Evolutionary conservation across 305 asterid genomes (phyloP).

Genomic region (Fraxinus angustifolia): DNA sequence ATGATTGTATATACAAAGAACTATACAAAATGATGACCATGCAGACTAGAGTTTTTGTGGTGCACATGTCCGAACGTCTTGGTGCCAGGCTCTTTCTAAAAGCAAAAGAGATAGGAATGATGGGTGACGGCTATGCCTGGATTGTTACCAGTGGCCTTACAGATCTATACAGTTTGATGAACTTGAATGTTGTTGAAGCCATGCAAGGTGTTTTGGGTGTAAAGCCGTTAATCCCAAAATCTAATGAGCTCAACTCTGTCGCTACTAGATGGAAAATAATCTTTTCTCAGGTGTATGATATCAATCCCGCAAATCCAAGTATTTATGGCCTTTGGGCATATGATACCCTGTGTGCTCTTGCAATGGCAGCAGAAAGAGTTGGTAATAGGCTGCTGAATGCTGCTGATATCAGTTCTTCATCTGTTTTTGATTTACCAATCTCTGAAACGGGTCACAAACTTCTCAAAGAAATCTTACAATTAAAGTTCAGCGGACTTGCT

Average conservation of each 20-base stretch:
- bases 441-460: constrained; percentile 37
- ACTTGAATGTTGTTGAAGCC: constrained; percentile 29
- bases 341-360: constrained; percentile 49
- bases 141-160: constrained; percentile 50
- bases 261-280: constrained; percentile 29
- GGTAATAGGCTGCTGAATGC: constrained; percentile 17
- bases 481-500: constrained; percentile 32
- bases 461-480: constrained; percentile 17
- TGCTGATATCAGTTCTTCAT: neutral
- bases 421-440: constrained; percentile 11
- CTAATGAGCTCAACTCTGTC: constrained; percentile 28
- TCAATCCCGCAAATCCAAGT: constrained; percentile 11
- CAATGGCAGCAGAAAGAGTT: constrained; percentile 51
- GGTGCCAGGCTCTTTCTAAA: constrained; percentile 43
- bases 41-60: constrained; percentile 39
- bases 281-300: constrained; percentile 24
- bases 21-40: constrained; percentile 28
- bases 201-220: constrained; percentile 63
- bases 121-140: constrained; percentile 56
- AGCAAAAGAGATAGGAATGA: constrained; percentile 45
- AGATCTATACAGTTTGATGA: constrained; percentile 27
- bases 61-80: constrained; percentile 31
- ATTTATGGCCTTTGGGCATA: constrained; percentile 23
- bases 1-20: constrained; percentile 20
- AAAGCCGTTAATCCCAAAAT: constrained; percentile 39